Base-by-base conservation (phyloP, 805 yeast species). In the Maudiozyma bulderi region DNA sequence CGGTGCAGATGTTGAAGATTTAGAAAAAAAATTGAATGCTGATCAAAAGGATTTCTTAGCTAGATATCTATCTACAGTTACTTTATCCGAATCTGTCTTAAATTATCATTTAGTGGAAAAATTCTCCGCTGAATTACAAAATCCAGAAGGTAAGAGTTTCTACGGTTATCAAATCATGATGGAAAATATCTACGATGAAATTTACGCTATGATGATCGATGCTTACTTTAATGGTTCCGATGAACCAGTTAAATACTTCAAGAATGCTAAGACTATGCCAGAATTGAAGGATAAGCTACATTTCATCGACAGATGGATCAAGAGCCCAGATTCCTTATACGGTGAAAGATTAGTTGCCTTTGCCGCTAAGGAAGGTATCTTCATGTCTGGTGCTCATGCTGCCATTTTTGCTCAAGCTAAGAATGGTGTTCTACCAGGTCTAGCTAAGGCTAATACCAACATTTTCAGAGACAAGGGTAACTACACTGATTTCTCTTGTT, bases 131-230 rank as follows among this genome's bases (percentile, higher is more conserved):
- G 96, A 91, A 73, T 95, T 91, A 53, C 97, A 91, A 73, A 73
- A 84, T 57, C 93, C 99, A 51, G 99, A 91, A 76, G 98, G 97
- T 63, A 89, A 93, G 71, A 87, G 96, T 71, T 90, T 91, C 77
- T 91, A 91, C 70, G 98, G 98, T 46, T 91, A 91, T 85, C 97
- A 91, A 76, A 91, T 91, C 72, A 90, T 90, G 97, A 89, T 91
- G 93, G 98, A 91, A 74, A 91, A 91, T 76, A 91, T 91, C 65
- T 97, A 91, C 72, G 82, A 96, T 39, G 99, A 91, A 75, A 91
- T 96, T 47, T 91, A 91, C 74, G 88, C 97, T 4, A 75, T 91
- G 61, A 78, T 90, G 65, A 85, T 91, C 59, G 98, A 91, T 69
- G 79, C 96, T 40, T 90, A 89, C 71, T 85, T 90, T 70, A 88